phyloP scores from a whole-genome alignment of 202 grass and related monocot genomes.

The Schoenoplectus triqueter region DNA sequence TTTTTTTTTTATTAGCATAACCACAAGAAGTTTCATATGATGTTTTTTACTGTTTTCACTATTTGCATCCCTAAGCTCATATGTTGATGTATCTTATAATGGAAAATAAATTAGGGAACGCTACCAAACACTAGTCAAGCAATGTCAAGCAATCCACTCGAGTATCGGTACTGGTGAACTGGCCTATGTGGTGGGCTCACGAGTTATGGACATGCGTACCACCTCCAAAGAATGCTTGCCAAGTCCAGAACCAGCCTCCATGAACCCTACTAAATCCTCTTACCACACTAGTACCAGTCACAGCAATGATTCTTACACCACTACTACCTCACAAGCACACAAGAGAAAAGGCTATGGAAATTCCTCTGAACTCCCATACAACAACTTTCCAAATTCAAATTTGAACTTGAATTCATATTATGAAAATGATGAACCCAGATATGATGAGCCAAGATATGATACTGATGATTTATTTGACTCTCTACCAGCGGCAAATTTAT shows the following conservation, averaged over 20 bases:
- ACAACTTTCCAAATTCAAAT: constrained; percentile 57
- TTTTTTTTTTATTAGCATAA: constrained; percentile 9
- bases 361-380: constrained; percentile 56
- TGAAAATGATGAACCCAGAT: constrained; percentile 51
- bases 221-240: constrained; percentile 63
- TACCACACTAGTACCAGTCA: constrained; percentile 40
- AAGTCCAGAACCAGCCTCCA: constrained; percentile 54
- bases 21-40: background rate
- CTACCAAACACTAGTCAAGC: constrained; percentile 73
- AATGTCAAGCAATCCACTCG: constrained; percentile 86
- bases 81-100: constrained; percentile 20
- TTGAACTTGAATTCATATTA: constrained; percentile 54
- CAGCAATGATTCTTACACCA: constrained; percentile 51
- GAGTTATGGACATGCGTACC: constrained; percentile 95
- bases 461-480: constrained; percentile 64
- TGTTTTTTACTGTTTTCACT: constrained; percentile 14
- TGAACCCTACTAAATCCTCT: constrained; percentile 50
- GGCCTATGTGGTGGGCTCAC: constrained; percentile 87
- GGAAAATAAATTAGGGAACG: constrained; percentile 57
- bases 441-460: constrained; percentile 76
- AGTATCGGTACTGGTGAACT: constrained; percentile 96
- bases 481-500: constrained; percentile 64
- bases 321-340: constrained; percentile 34
- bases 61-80: constrained; percentile 17
- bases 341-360: constrained; percentile 63